Conservation (phyloP, 495 filamentous ascomycete genomes). For the Talaromyces adpressus region DNA sequence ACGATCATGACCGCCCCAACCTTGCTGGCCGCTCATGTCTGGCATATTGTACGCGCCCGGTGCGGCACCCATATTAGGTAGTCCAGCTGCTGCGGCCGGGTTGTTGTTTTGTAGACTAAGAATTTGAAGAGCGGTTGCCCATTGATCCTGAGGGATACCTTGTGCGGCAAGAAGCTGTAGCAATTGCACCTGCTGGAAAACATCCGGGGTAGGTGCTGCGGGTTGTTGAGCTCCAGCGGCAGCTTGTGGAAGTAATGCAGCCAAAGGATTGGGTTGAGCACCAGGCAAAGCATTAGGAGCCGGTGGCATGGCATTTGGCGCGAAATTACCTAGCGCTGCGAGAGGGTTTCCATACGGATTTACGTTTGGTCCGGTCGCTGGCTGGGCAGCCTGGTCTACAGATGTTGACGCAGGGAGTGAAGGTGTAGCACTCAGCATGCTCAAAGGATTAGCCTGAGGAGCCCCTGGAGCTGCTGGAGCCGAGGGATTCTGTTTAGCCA, state of each 20-base stretch:
- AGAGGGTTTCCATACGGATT: constrained; percentile 53
- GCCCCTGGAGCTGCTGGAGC: constrained; percentile 47
- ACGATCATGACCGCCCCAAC: constrained; percentile 43
- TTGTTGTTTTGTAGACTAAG: constrained; percentile 32
- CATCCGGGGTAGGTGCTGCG: constrained; percentile 21
- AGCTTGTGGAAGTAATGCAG: constrained; percentile 39
- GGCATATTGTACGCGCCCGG: constrained; percentile 27
- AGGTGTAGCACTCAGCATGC: constrained; percentile 41
- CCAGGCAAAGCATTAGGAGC: constrained; percentile 28
- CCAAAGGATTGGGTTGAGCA: constrained; percentile 37
- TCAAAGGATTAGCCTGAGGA: constrained; percentile 44
- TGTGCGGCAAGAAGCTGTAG: constrained; percentile 51
- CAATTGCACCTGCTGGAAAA: constrained; percentile 61
- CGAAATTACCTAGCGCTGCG: constrained; percentile 32
- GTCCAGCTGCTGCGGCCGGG: constrained; percentile 4
- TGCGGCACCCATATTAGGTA: constrained; percentile 24
- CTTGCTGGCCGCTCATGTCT: constrained; percentile 23
- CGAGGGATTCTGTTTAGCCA: constrained; percentile 72
- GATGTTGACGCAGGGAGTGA: constrained; percentile 34
- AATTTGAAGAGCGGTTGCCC: constrained; percentile 45
- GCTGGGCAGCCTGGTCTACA: constrained; percentile 38
- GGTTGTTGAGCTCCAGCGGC: constrained; percentile 33
- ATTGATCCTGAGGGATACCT: constrained; percentile 56
- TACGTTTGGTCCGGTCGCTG: constrained; percentile 45
- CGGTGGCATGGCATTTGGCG: constrained; percentile 42